Base-by-base conservation (phyloP, 352 stramenopile genomes). In the Thraustochytrium sp. region DNA sequence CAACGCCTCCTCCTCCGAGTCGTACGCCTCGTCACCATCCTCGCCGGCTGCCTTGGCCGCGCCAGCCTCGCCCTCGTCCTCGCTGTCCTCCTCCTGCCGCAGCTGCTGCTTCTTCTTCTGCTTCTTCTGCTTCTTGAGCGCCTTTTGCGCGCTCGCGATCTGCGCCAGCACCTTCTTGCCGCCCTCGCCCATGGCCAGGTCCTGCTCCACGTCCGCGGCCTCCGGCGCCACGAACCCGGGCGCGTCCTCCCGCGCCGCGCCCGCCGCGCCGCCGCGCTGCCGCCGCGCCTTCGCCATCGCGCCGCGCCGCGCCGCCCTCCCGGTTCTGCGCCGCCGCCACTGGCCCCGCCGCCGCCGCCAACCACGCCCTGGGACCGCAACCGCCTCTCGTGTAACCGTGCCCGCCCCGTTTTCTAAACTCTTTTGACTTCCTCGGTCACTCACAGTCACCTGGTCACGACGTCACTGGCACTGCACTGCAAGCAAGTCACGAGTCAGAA, bases 1-100 rank as follows among this genome's bases (percentile, higher is more conserved):
- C 42, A 77, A 36, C 40, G 46, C 65, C 65, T 77, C 65, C 46
- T 62, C 65, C 26, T 77, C 65, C 40, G 65, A 77, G 65, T 77
- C 65, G 65, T 68, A 77, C 13, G 16, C 65, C 13, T 11, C 65
- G 65, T 77, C 65, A 8, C 36, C 65, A 16, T 75, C 29, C 5
- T 11, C 65, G 65, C 8, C 65, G 16, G 31, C 65, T 11, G 8
- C 29, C 5, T 44, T 21, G 40, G 13, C 59, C 46, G 36, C 36
- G 29, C 26, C 59, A 5, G 16, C 36, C 46, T n/a, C 68, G 68
- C 5, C 44, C 31, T 80, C 68, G 8, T 75, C 62, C 26, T 46
- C 26, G 5, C 13, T n/a, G 63, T 36, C 46, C 0, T 75, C 36
- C 63, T 75, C 37, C 63, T 53, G 23, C 4, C 3, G 26, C 3